Conservation (phyloP, 2,329 filamentous ascomycete genomes). For the Fusarium torulosum region DNA sequence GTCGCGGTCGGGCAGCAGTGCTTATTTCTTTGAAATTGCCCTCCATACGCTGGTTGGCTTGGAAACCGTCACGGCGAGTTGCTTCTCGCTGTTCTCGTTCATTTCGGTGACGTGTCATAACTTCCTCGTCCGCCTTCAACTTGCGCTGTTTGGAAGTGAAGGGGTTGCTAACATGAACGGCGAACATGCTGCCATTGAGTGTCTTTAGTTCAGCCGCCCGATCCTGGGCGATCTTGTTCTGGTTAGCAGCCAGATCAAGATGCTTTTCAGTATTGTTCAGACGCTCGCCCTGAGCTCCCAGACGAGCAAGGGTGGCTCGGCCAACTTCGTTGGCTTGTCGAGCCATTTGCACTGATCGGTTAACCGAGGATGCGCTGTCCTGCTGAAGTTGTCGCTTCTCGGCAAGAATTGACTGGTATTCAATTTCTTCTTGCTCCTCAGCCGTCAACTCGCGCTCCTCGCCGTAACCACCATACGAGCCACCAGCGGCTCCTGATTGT, state of each 20-base stretch:
- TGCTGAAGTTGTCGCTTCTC: slow-evolving; percentile 78
- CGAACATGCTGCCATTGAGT: slow-evolving; percentile 92
- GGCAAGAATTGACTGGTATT: slow-evolving; percentile 71
- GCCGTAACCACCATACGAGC: slow-evolving; percentile 67
- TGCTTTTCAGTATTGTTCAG: slow-evolving; percentile 87
- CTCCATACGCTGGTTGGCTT: slow-evolving; percentile 67
- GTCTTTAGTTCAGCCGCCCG: slow-evolving; percentile 86
- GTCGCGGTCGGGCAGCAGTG: slow-evolving; percentile 45
- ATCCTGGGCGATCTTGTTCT: slow-evolving; percentile 81
- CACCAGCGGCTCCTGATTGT: slow-evolving; percentile 45
- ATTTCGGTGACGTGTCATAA: slow-evolving; percentile 75
- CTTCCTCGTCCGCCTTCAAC: slow-evolving; percentile 73
- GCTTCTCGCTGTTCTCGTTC: slow-evolving; percentile 76
- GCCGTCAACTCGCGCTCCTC: slow-evolving; percentile 83
- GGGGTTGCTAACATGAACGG: slow-evolving; percentile 80
- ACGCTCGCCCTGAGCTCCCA: slow-evolving; percentile 83
- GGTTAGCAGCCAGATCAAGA: slow-evolving; percentile 81
- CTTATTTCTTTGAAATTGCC: slow-evolving; percentile 60
- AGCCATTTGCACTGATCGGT: slow-evolving; percentile 57
- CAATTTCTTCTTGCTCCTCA: slow-evolving; percentile 80
- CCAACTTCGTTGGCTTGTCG: slow-evolving; percentile 67
- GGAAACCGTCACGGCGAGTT: slow-evolving; percentile 66
- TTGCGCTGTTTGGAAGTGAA: slow-evolving; percentile 78
- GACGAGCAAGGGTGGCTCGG: slow-evolving; percentile 76
- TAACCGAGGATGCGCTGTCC: slow-evolving; percentile 67